Percentiles rank a stretch among this genome's conserved stretches.
Conservation (phyloP, 805 yeast genomes). For the Candida chauliodis region DNA sequence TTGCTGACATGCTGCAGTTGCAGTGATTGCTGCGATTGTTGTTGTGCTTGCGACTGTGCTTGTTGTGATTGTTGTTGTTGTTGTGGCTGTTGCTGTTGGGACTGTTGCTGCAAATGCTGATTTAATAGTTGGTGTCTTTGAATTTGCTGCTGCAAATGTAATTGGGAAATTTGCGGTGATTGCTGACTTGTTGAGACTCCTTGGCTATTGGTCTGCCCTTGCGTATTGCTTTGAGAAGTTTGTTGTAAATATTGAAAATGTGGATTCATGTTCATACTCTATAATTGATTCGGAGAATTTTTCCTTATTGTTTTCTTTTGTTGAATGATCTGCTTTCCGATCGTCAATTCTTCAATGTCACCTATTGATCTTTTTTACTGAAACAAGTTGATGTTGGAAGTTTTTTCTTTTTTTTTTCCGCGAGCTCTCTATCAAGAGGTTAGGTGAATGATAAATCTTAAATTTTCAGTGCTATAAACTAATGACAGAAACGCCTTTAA, state of each 20-base stretch:
- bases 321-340: no score
- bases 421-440: no score
- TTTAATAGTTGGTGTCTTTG: conserved; percentile 31
- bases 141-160: conserved; percentile 31
- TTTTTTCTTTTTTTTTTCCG: no score
- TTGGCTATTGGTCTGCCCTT: conserved; percentile 19
- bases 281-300: not conserved
- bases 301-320: no score
- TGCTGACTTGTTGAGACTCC: conserved; percentile 17
- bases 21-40: conserved; percentile 15
- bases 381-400: no score
- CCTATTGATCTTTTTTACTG: no score
- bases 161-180: conserved; percentile 34
- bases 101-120: conserved; percentile 31
- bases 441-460: no score
- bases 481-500: no score
- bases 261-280: conserved; percentile 44
- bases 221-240: conserved; percentile 19
- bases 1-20: conserved; percentile 19
- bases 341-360: no score
- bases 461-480: no score
- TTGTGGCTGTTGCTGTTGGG: conserved; percentile 25
- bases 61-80: conserved; percentile 12
- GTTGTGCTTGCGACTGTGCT: conserved; percentile 22
- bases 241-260: conserved; percentile 40